Evolutionary conservation across 2,329 filamentous ascomycete genomes (phyloP), one percentile per base, ranked within the genome.

Genomic region (Aspergillus pseudoviridinutans): DNA sequence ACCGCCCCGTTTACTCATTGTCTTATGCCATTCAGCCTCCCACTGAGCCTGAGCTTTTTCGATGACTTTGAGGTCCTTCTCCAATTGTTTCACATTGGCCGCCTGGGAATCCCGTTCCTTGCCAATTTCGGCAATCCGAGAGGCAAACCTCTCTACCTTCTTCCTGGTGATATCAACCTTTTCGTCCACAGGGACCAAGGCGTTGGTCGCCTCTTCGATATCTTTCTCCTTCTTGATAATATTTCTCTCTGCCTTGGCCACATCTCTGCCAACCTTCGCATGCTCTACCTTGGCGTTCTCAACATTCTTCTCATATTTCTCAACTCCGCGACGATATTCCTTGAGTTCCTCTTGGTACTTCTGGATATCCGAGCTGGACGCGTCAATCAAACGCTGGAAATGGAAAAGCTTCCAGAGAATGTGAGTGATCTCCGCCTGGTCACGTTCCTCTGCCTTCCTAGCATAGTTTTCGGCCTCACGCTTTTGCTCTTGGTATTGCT

Each of bases 351-450:
- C 91, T 68, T 97, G 92, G 67, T 97, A 92, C 66, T 90, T 91
- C 67, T 93, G 88, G 57, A 99, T 99, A 67, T 94, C 88, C 49
- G 86, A 87, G 64, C 89, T 92, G 25, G 94, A 96, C 66, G 93
- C 89, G 66, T 97, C 91, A 80, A 99, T 97, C 29, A 92, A 85
- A 57, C 88, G 89, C 74, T 99, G 93, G 72, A 96, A 95, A 70
- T 96, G 92, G 73, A 91, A 97, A 1, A 99, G 82, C 76, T 97
- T 97, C 93, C 93, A 99, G 14, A 99, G 79, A 35, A 95, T 92
- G 64, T 97, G 93, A 1, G 89, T 92, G 55, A 97, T 90, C 56
- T 97, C 89, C 7, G 93, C 94, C 54, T 91, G 85, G 71, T 99
- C 93, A 51, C 91, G 87, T 73, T 97, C 91, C 54, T 94, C 89